Base-by-base conservation (phyloP, 2,329 filamentous ascomycete genomes). In the Acephala macrosclerotiorum region DNA sequence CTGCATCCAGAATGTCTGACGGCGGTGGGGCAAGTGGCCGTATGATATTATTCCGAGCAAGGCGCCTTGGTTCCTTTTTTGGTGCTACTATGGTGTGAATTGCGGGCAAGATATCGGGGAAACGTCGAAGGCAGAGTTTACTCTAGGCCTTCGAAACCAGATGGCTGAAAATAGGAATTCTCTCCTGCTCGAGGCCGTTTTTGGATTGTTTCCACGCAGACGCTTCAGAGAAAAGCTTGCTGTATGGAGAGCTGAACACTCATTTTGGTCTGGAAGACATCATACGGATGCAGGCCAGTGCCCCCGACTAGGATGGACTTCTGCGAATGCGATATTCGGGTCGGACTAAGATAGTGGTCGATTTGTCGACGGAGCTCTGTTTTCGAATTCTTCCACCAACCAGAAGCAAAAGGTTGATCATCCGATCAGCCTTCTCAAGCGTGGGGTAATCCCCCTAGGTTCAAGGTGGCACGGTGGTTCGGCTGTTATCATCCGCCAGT, bases 301-400 rank as follows among this genome's bases (percentile, higher is more conserved):
- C n/a, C 29, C 22, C 29, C 22, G 25, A 47, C 60, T 25, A 35
- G 45, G 55, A 49, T 56, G 22, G n/a, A n/a, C 55, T 38, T 58
- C 35, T 64, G 59, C 47, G 58, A 25, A 18, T 60, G 53, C 22
- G 55, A 36, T 40, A 38, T 60, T 60, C 57, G 60, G 60, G 53
- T 58, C 45, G 56, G 55, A 58, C 58, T 26, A 20, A 63, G 47
- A 58, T 56, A 40, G 59, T 63, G 20, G 45, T 63, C 55, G 63
- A 16, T 56, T 65, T 61, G 22, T 60, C 3, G 58, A 62, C 38
- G 66, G 62, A 56, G 62, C 29, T 33, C 29, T 33, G 29, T 4
- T 9, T 33, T 33, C 33, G 38, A 70, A 49, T 67, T 68, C 45
- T 70, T 71, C 70, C 71, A 70, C 69, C 67, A 71, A 66, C 61